Evolutionary conservation across 139 green algal species (phyloP).

Genomic region (Asterochloris erici): DNA sequence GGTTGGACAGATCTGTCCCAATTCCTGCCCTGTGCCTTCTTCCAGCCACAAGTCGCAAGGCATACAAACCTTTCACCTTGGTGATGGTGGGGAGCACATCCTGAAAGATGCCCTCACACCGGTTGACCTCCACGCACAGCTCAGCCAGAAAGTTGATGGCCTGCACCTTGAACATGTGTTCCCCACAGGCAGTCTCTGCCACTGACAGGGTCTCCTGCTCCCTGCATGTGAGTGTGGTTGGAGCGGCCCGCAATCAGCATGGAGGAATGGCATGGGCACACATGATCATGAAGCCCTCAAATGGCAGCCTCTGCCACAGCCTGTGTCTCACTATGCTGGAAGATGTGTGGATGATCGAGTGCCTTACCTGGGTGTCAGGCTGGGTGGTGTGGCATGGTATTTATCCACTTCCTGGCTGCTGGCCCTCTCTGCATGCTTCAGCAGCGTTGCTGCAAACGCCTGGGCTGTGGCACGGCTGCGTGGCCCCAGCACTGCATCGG

Average conservation of each 20-base stretch:
- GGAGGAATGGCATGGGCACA: neutral
- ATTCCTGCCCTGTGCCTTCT: no score
- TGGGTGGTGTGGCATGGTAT: conserved; percentile 4
- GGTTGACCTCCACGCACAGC: conserved; percentile 10
- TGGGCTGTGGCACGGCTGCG: neutral
- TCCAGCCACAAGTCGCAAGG: no score
- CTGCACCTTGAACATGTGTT: conserved; percentile 3
- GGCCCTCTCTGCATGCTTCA: neutral
- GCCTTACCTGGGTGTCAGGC: neutral
- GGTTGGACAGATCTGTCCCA: no score
- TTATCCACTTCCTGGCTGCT: conserved; percentile 12
- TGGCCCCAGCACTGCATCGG: conserved; percentile 7
- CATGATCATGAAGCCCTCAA: neutral
- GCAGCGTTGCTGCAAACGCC: conserved; percentile 1
- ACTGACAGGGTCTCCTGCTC: conserved; percentile 2
- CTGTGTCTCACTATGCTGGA: no score
- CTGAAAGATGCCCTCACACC: conserved; percentile 4
- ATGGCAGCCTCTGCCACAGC: no score
- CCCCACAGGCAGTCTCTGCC: neutral
- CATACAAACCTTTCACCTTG: neutral
- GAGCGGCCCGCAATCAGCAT: neutral
- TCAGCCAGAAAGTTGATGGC: conserved; percentile 10
- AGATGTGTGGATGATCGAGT: neutral
- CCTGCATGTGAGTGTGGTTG: neutral
- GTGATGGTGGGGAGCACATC: conserved; percentile 9